Percentiles rank a stretch among this genome's conserved stretches.
phyloP scores from a whole-genome alignment of 805 yeast genomes.

The Wickerhamiella siamensis region DNA sequence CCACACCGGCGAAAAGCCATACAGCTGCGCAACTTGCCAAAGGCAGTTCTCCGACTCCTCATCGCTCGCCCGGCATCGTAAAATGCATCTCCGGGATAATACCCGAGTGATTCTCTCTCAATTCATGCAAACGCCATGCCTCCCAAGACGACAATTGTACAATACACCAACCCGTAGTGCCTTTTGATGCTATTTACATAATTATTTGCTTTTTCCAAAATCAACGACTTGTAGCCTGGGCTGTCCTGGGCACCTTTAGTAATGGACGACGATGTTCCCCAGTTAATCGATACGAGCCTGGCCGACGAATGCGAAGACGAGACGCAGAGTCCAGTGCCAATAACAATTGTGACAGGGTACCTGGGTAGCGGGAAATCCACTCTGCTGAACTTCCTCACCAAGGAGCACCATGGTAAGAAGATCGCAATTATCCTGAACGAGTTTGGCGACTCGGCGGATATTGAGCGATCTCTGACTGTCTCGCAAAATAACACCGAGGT shows the following conservation, averaged over 20 bases:
- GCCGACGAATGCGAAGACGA: neutral
- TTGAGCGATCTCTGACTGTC: conserved; percentile 75
- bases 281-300: conserved; percentile 15
- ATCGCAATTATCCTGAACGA: conserved; percentile 82
- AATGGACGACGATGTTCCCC: conserved; percentile 19
- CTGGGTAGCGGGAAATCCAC: conserved; percentile 89
- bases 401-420: conserved; percentile 45
- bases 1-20: conserved; percentile 74
- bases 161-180: no score
- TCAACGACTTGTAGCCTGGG: neutral
- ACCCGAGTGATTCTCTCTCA: neutral
- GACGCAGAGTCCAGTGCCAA: conserved; percentile 41
- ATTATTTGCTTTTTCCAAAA: no score
- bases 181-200: neutral
- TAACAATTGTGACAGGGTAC: conserved; percentile 88
- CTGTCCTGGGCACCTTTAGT: neutral
- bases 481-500: conserved; percentile 35
- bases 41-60: conserved; percentile 26
- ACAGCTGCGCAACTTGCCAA: conserved; percentile 33
- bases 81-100: conserved; percentile 68
- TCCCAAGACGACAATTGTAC: neutral
- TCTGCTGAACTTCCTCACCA: conserved; percentile 56
- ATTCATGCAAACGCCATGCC: neutral
- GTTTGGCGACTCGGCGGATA: conserved; percentile 79
- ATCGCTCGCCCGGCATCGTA: conserved; percentile 59